Evolutionary conservation across 352 stramenopile species (phyloP).

Genomic region (Phytophthora sansomeana): DNA sequence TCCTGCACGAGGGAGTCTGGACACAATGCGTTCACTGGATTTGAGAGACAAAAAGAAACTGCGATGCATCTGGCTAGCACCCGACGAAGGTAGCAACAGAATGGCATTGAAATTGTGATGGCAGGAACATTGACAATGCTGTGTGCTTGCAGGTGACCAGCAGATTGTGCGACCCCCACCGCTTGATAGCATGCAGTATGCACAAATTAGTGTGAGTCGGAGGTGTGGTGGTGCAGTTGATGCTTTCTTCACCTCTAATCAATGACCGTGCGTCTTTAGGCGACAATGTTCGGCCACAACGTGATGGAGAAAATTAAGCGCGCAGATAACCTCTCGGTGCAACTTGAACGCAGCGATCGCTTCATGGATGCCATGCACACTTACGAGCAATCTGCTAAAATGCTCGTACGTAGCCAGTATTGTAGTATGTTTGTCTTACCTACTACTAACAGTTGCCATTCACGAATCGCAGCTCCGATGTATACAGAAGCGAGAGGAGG

Average conservation of each 20-base stretch:
- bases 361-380: constrained; percentile 81
- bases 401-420: constrained; percentile 55
- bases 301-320: constrained; percentile 70
- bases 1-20: constrained; percentile 11
- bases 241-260: background rate
- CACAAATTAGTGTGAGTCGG: constrained; percentile 54
- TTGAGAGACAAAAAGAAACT: constrained; percentile 76
- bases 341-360: constrained; percentile 65
- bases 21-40: constrained; percentile 46
- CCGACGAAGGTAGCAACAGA: constrained; percentile 60
- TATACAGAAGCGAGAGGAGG: constrained; percentile 69
- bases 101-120: background rate
- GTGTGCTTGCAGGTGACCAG: constrained; percentile 54
- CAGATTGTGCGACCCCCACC: constrained; percentile 61
- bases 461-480: constrained; percentile 51
- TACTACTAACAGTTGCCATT: background rate
- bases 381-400: constrained; percentile 74
- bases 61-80: constrained; percentile 69
- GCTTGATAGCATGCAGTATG: constrained; percentile 70
- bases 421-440: background rate
- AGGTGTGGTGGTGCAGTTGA: background rate
- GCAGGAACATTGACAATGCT: background rate
- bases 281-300: constrained; percentile 65
- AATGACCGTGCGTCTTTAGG: constrained; percentile 30
- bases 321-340: constrained; percentile 58